Percentiles rank a stretch among this genome's conserved stretches.
phyloP scores from a whole-genome alignment of 352 stramenopile genomes.

The Phytophthora crassamura region DNA sequence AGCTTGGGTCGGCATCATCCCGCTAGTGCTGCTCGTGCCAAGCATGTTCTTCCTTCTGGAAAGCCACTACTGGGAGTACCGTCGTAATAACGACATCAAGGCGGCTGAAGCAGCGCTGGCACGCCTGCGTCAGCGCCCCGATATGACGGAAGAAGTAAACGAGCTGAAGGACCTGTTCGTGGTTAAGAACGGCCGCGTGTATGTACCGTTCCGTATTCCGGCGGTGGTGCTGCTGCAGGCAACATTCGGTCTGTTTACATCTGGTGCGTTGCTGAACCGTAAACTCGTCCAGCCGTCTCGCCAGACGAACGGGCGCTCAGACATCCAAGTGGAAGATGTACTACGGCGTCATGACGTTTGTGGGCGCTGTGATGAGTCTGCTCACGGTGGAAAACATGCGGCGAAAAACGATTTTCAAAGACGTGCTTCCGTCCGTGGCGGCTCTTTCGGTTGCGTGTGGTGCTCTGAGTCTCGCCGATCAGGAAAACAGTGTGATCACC shows the following conservation, averaged over 20 bases:
- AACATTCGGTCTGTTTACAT: conserved; percentile 75
- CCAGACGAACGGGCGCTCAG: conserved; percentile 50
- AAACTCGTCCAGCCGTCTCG: conserved; percentile 62
- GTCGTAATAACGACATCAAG: conserved; percentile 68
- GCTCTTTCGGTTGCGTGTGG: too few species aligned
- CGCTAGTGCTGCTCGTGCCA: conserved; percentile 67
- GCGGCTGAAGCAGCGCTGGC: conserved; percentile 67
- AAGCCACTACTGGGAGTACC: conserved; percentile 82
- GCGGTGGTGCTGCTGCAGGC: conserved; percentile 70
- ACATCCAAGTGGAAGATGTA: conserved; percentile 84
- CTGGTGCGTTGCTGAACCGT: conserved; percentile 69
- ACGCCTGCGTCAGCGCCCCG: conserved; percentile 81
- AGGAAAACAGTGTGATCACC: too few species aligned
- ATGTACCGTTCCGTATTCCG: conserved; percentile 73
- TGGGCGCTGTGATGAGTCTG: too few species aligned
- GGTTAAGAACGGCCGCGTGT: conserved; percentile 65
- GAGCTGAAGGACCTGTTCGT: conserved; percentile 75
- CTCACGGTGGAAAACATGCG: too few species aligned
- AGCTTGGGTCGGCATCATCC: too few species aligned
- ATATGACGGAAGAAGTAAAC: conserved; percentile 78
- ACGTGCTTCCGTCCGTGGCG: too few species aligned
- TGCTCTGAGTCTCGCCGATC: too few species aligned
- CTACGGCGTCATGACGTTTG: conserved; percentile 79
- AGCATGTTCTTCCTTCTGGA: conserved; percentile 72
- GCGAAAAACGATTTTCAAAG: too few species aligned